phyloP scores from a whole-genome alignment of 73 alveolate genomes.

The Tetrahymena malaccensis region DNA sequence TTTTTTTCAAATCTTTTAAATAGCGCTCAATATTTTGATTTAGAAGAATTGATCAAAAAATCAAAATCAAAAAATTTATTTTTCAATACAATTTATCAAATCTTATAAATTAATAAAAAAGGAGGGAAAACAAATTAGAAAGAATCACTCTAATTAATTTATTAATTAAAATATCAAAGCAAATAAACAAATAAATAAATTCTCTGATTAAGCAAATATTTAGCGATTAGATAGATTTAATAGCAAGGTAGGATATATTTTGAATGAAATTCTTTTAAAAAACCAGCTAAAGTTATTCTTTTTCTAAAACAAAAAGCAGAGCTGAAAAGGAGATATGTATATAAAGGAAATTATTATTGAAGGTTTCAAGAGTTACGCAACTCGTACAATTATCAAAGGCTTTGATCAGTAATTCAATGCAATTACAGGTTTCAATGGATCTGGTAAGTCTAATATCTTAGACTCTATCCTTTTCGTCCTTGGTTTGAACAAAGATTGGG shows the following conservation, averaged over 20 bases:
- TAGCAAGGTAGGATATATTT: not conserved
- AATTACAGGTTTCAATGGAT: slow-evolving; percentile 96
- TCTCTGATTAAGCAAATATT: not conserved
- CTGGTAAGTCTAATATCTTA: slow-evolving; percentile 96
- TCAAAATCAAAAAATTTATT: not conserved
- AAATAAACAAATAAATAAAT: not conserved
- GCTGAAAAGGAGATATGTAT: slow-evolving; percentile 49
- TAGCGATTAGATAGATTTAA: not conserved
- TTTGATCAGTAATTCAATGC: slow-evolving; percentile 98
- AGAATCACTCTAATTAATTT: not conserved
- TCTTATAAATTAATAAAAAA: not conserved
- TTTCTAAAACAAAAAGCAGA: not conserved
- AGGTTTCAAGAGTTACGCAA: slow-evolving; percentile 86
- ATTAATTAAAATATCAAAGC: not conserved
- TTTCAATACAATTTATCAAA: not conserved
- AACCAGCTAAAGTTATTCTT: not conserved
- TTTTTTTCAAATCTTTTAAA: not conserved
- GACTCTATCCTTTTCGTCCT: slow-evolving; percentile 96
- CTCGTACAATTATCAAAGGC: slow-evolving; percentile 71
- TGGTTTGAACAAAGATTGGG: slow-evolving; percentile 58
- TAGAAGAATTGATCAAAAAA: not conserved
- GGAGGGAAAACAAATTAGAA: not conserved
- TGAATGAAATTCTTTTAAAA: not conserved
- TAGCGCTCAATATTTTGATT: not conserved
- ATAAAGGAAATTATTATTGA: slow-evolving; percentile 81